phyloP scores from a whole-genome alignment of 805 yeast species.

The Ogataea degrootiae region DNA sequence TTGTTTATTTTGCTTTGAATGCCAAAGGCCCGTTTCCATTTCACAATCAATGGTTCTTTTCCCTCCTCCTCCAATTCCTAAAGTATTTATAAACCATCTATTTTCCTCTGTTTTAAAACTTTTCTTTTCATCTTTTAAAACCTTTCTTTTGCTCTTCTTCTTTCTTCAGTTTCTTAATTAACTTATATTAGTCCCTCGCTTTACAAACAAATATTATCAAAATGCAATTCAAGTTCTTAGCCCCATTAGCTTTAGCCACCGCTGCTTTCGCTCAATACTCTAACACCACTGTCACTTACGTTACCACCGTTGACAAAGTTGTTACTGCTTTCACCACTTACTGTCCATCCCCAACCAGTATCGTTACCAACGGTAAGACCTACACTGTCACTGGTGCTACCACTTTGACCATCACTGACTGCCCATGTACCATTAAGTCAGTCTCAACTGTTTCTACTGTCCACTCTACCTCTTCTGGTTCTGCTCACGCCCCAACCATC shows the following conservation, averaged over 20 bases:
- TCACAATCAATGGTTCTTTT: conserved; percentile 3
- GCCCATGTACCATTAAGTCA: conserved; percentile 64
- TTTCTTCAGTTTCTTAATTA: background rate
- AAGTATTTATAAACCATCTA: background rate
- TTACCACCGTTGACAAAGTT: conserved; percentile 42
- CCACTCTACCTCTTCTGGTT: conserved; percentile 11
- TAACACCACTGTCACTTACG: conserved; percentile 42
- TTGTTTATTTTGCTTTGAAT: too few relatives aligned
- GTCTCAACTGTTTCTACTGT: conserved; percentile 23
- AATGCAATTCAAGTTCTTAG: conserved; percentile 33
- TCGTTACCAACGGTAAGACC: conserved; percentile 62
- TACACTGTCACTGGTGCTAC: conserved; percentile 74
- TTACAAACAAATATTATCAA: conserved; percentile 9
- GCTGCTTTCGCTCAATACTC: conserved; percentile 44
- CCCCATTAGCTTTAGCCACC: conserved; percentile 33
- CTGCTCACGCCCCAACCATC: conserved; percentile 17
- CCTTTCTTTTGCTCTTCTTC: background rate
- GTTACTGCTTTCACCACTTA: conserved; percentile 74
- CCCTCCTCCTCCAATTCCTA: background rate
- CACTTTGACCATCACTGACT: conserved; percentile 80
- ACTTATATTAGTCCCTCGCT: conserved; percentile 28
- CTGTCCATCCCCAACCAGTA: conserved; percentile 73
- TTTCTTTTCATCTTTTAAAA: too few relatives aligned
- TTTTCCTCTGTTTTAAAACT: background rate
- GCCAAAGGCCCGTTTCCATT: too few relatives aligned